Conservation (phyloP, 2,329 filamentous ascomycete genomes). For the Microdochium paspali region DNA sequence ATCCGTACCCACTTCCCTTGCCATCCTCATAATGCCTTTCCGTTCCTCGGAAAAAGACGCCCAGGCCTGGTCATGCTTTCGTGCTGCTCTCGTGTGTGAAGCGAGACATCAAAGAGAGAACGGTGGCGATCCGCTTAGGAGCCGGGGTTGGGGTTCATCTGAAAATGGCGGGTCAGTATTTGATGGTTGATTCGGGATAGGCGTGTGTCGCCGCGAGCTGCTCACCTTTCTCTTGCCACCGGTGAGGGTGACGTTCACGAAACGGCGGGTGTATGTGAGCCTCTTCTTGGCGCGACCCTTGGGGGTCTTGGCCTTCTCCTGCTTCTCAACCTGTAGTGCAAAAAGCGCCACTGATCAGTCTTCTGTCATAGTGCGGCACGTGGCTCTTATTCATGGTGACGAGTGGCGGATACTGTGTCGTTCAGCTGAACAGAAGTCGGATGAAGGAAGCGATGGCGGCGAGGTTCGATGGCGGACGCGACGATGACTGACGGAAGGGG, state of each 20-base stretch:
- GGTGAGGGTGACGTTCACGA: conserved; percentile 96
- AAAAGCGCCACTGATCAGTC: background rate
- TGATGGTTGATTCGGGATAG: background rate
- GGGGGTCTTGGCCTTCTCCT: conserved; percentile 90
- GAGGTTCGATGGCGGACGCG: no score
- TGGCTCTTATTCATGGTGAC: background rate
- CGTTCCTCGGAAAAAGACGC: background rate
- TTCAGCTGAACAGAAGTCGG: no score
- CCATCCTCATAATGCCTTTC: background rate
- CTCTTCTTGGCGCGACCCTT: conserved; percentile 98
- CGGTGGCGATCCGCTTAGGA: conserved; percentile 16
- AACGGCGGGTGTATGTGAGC: conserved; percentile 90
- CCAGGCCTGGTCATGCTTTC: conserved; percentile 1
- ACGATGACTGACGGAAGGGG: no score
- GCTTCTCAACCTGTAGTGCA: conserved; percentile 15
- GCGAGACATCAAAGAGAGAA: background rate
- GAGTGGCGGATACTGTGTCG: no score
- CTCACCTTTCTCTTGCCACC: conserved; percentile 97
- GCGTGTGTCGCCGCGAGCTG: background rate
- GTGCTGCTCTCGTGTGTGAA: background rate
- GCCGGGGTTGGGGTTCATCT: conserved; percentile 33
- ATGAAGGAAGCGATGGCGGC: no score
- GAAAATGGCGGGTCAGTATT: background rate
- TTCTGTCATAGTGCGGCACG: conserved; percentile 3
- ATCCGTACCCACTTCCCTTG: background rate